These are phyloP conservation scores for Tolypocladium nubicola DNA, from an alignment of 2,329 filamentous ascomycete genomes.

Conservation along the genomic window DNA sequence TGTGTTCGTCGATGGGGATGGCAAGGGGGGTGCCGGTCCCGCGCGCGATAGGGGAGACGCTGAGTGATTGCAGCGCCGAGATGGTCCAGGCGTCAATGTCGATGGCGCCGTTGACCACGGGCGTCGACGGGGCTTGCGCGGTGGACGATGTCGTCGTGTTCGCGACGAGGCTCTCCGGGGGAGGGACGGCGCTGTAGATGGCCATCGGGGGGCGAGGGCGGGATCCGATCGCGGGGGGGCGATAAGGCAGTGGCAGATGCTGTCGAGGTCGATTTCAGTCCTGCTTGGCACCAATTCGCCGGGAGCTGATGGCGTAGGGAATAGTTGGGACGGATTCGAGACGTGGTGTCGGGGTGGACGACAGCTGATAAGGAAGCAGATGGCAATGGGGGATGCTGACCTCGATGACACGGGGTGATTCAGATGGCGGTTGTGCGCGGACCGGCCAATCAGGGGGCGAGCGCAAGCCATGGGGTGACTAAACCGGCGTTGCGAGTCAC, in stretches of 20 bases:
- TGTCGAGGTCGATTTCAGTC: background rate
- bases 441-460: slow-evolving; percentile 17
- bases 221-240: background rate
- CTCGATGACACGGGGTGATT: slow-evolving; percentile 11
- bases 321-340: background rate
- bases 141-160: slow-evolving; percentile 8
- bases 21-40: slow-evolving; percentile 55
- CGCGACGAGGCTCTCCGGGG: slow-evolving; percentile 23
- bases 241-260: background rate
- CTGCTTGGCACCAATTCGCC: background rate
- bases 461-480: slow-evolving; percentile 19
- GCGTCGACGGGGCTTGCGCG: slow-evolving; percentile 12
- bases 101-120: slow-evolving; percentile 20
- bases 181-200: slow-evolving; percentile 42
- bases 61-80: slow-evolving; percentile 43
- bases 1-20: slow-evolving; percentile 61
- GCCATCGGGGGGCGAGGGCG: slow-evolving; percentile 26
- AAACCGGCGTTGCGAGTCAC: background rate
- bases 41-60: slow-evolving; percentile 42
- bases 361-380: background rate
- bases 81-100: slow-evolving; percentile 61
- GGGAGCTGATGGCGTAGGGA: background rate
- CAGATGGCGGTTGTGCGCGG: slow-evolving; percentile 5
- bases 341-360: background rate
- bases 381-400: background rate